Conservation (phyloP, 495 filamentous ascomycete genomes). For the Jackrogersella minutella region DNA sequence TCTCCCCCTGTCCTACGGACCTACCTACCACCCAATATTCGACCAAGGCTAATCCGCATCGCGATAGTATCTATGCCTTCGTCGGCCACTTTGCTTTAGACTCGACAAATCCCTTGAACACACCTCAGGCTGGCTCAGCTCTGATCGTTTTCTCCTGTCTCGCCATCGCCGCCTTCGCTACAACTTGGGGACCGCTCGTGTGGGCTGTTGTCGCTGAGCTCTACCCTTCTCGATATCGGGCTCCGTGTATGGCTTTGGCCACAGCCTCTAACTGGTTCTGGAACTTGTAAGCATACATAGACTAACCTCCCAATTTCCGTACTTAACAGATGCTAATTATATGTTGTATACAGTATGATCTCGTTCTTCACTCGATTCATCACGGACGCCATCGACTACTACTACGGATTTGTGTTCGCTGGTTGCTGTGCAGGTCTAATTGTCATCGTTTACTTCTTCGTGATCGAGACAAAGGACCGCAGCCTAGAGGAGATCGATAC, state of each 20-base stretch:
- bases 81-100: slow-evolving; percentile 66
- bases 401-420: slow-evolving; percentile 86
- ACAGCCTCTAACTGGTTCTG: slow-evolving; percentile 88
- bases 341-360: slow-evolving; percentile 56
- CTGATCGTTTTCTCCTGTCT: slow-evolving; percentile 86
- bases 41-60: slow-evolving; percentile 48
- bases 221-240: slow-evolving; percentile 80
- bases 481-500: slow-evolving; percentile 73
- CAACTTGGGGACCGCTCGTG: slow-evolving; percentile 85
- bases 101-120: slow-evolving; percentile 58
- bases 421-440: slow-evolving; percentile 72
- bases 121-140: slow-evolving; percentile 67
- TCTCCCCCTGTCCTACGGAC: not conserved
- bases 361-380: slow-evolving; percentile 86
- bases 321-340: slow-evolving; percentile 59
- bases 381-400: slow-evolving; percentile 74
- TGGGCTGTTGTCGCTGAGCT: slow-evolving; percentile 85
- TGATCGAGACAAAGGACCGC: slow-evolving; percentile 65
- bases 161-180: slow-evolving; percentile 67
- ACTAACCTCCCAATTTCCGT: slow-evolving; percentile 51
- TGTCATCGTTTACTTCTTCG: slow-evolving; percentile 80
- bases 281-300: slow-evolving; percentile 77
- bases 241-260: slow-evolving; percentile 76
- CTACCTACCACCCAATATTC: slow-evolving; percentile 58
- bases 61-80: slow-evolving; percentile 67